Percentiles rank a stretch among this genome's conserved stretches.
phyloP scores from a whole-genome alignment of 495 filamentous ascomycete genomes.

The Hypoxylon lienhwacheense region DNA sequence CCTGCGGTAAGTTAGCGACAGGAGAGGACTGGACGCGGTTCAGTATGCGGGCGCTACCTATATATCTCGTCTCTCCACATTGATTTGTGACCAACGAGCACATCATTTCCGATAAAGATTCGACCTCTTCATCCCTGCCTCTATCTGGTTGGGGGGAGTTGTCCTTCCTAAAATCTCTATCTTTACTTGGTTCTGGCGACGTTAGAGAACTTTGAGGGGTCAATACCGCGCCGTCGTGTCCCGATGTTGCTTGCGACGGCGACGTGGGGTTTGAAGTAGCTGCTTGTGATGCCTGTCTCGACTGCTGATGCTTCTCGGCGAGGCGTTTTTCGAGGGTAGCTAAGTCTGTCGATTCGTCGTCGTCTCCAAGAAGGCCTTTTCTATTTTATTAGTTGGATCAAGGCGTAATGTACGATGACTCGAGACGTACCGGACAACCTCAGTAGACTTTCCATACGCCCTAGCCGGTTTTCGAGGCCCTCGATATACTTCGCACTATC shows the following conservation, averaged over 20 bases:
- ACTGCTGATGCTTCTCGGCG: slow-evolving; percentile 60
- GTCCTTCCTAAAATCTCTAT: slow-evolving; percentile 43
- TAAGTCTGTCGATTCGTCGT: slow-evolving; percentile 84
- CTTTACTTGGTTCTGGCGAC: slow-evolving; percentile 60
- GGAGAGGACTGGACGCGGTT: not conserved
- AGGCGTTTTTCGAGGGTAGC: slow-evolving; percentile 83
- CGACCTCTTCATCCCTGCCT: slow-evolving; percentile 67
- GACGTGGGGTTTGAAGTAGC: slow-evolving; percentile 51
- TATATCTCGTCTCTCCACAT: slow-evolving; percentile 92
- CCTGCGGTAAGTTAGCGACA: slow-evolving; percentile 56
- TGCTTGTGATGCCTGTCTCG: slow-evolving; percentile 48
- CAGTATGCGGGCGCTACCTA: slow-evolving; percentile 61
- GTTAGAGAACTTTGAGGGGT: slow-evolving; percentile 62
- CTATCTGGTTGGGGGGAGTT: slow-evolving; percentile 39
- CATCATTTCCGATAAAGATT: slow-evolving; percentile 96
- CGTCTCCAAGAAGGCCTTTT: slow-evolving; percentile 72
- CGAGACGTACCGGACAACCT: slow-evolving; percentile 68
- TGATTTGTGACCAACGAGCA: slow-evolving; percentile 98
- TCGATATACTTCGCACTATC: slow-evolving; percentile 92
- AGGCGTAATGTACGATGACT: not conserved
- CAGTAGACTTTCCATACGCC: slow-evolving; percentile 88
- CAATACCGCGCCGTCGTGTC: slow-evolving; percentile 53
- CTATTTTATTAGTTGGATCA: slow-evolving; percentile 5
- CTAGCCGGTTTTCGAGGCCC: slow-evolving; percentile 90
- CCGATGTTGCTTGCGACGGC: slow-evolving; percentile 48